These are phyloP conservation scores for Colletotrichum sp. DNA, from an alignment of 2,329 filamentous ascomycete species.

Conservation along the genomic window DNA sequence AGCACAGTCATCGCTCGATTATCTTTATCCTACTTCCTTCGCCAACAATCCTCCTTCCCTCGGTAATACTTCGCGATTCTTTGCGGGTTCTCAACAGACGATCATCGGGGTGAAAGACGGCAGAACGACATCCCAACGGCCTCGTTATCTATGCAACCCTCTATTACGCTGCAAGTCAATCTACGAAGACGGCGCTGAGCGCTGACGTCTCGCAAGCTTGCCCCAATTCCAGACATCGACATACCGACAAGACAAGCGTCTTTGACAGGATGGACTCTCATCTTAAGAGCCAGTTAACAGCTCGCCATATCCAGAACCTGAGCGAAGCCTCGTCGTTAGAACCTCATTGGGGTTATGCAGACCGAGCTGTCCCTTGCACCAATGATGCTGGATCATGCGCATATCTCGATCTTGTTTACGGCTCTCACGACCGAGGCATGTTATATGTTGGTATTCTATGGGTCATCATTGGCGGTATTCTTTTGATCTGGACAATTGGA, in stretches of 20 bases:
- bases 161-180: neutral
- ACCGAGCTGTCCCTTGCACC: slow-evolving; percentile 48
- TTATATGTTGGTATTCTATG: slow-evolving; percentile 55
- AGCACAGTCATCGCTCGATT: neutral
- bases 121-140: neutral
- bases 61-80: neutral
- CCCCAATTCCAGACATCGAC: neutral
- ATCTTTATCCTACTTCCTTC: neutral
- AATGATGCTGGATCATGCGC: slow-evolving; percentile 50
- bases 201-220: neutral
- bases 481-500: slow-evolving; percentile 46
- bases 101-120: neutral
- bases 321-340: slow-evolving; percentile 36
- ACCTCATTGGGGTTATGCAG: slow-evolving; percentile 52
- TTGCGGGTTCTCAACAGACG: neutral
- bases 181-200: neutral
- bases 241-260: neutral
- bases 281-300: slow-evolving; percentile 7
- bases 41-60: neutral
- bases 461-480: slow-evolving; percentile 47
- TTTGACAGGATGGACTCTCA: slow-evolving; percentile 13
- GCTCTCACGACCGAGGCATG: slow-evolving; percentile 52
- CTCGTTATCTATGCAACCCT: too few relatives aligned
- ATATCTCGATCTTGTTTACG: slow-evolving; percentile 57
- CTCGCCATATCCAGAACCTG: slow-evolving; percentile 44